Evolutionary conservation across 805 yeast species (phyloP).

Genomic region (Wickerhamiella domercqiae): DNA sequence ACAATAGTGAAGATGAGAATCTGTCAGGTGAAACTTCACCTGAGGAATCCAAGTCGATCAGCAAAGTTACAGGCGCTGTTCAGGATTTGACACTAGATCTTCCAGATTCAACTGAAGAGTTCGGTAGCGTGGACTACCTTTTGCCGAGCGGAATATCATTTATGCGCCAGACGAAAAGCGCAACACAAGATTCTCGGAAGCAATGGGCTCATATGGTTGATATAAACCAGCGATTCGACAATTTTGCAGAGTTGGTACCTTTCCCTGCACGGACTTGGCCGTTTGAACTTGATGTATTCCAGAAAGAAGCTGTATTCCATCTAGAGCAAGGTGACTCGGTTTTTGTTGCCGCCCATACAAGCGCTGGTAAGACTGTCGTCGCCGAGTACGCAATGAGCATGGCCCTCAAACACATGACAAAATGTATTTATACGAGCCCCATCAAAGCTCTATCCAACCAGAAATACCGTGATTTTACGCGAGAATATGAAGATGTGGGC

Average conservation of each 20-base stretch:
- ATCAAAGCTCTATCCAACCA: slow-evolving; percentile 83
- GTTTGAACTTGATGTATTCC: slow-evolving; percentile 85
- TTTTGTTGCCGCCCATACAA: slow-evolving; percentile 96
- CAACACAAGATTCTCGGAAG: slow-evolving; percentile 24
- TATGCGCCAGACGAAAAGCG: slow-evolving; percentile 22
- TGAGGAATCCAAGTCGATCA: slow-evolving; percentile 3
- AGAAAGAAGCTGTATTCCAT: slow-evolving; percentile 92
- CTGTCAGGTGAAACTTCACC: not conserved
- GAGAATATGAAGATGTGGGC: slow-evolving; percentile 77
- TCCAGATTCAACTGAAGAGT: slow-evolving; percentile 5
- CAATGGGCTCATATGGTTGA: slow-evolving; percentile 96
- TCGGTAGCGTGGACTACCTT: slow-evolving; percentile 28
- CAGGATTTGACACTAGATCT: slow-evolving; percentile 6
- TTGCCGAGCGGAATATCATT: slow-evolving; percentile 38
- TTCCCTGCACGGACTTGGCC: slow-evolving; percentile 92
- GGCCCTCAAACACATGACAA: slow-evolving; percentile 93
- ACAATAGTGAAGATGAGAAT: slow-evolving; percentile 13
- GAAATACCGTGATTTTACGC: slow-evolving; percentile 75
- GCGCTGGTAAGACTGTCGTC: slow-evolving; percentile 97
- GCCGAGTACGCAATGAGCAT: slow-evolving; percentile 97
- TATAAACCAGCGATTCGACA: slow-evolving; percentile 62
- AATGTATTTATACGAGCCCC: slow-evolving; percentile 92
- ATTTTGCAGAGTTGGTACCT: slow-evolving; percentile 79
- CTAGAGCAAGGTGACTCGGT: slow-evolving; percentile 97
- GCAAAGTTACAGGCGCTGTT: slow-evolving; percentile 7